phyloP scores from a whole-genome alignment of 768 basidiomycete species.

The Termitomyces sp. region DNA sequence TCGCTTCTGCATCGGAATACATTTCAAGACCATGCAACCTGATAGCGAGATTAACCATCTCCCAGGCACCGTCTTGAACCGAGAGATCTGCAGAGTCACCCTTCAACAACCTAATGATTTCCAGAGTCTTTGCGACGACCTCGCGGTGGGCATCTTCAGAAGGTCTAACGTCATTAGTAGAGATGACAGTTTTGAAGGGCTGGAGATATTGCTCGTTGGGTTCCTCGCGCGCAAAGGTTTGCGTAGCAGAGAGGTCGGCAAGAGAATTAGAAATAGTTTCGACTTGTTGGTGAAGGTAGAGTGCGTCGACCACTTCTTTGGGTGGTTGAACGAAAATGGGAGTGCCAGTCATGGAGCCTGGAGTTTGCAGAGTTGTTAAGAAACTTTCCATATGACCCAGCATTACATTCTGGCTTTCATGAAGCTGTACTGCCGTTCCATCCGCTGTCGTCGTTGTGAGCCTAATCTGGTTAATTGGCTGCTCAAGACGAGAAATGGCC shows the following conservation, averaged over 20 bases:
- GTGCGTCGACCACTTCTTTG: conserved; percentile 5
- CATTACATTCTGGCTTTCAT: conserved; percentile 11
- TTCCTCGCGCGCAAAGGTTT: conserved; percentile 7
- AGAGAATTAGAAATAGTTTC: conserved; percentile 14
- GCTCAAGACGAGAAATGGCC: conserved; percentile 15
- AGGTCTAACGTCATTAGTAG: neutral
- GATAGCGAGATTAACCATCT: conserved; percentile 17
- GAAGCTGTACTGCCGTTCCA: neutral
- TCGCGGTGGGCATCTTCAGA: conserved; percentile 9
- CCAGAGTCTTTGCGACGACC: conserved; percentile 10
- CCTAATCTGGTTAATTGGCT: conserved; percentile 7
- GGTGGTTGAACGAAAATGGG: conserved; percentile 6
- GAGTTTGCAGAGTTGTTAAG: conserved; percentile 7
- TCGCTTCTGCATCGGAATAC: conserved; percentile 16
- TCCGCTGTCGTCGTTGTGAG: conserved; percentile 3
- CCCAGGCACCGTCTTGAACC: conserved; percentile 17
- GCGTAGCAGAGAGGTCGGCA: conserved; percentile 4
- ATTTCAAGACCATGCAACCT: conserved; percentile 15
- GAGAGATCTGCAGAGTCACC: conserved; percentile 11
- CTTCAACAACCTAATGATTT: conserved; percentile 12
- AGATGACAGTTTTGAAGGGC: conserved; percentile 11
- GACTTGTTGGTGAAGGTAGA: conserved; percentile 17
- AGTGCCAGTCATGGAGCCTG: neutral
- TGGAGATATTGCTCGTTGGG: conserved; percentile 10
- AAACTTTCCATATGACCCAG: conserved; percentile 11